Conservation (phyloP, 1,284 basidiomycete genomes). For the Sporisorium reilianum region DNA sequence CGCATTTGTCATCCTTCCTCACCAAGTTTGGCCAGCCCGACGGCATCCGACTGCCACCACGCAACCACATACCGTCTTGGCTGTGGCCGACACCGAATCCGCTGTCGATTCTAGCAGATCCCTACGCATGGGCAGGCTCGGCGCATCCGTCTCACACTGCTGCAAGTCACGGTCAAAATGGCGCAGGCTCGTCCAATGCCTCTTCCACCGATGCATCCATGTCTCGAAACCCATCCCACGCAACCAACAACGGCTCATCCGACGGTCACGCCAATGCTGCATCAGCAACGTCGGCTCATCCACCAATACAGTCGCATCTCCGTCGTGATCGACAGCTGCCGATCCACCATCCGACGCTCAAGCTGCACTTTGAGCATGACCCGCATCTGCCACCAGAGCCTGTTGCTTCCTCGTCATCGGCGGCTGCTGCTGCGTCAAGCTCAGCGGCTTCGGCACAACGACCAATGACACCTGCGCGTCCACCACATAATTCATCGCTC, state of each 20-base stretch:
- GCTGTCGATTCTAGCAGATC: conserved; percentile 34
- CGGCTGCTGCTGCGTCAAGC: conserved; percentile 3
- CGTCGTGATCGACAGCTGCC: conserved; percentile 41
- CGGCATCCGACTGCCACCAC: conserved; percentile 54
- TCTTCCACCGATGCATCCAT: conserved; percentile 1
- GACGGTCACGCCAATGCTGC: conserved; percentile 5
- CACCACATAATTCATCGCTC: conserved; percentile 27
- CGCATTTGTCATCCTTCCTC: conserved; percentile 56
- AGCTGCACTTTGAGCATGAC: conserved; percentile 57
- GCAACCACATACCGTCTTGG: conserved; percentile 57
- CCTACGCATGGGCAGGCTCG: conserved; percentile 36
- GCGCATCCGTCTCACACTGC: conserved; percentile 6
- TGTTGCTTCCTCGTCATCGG: not conserved
- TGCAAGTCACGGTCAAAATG: conserved; percentile 16
- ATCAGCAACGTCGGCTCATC: conserved; percentile 10
- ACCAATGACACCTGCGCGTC: conserved; percentile 29
- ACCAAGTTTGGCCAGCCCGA: conserved; percentile 63
- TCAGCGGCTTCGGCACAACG: conserved; percentile 14
- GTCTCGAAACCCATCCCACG: conserved; percentile 11
- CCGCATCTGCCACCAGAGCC: conserved; percentile 44
- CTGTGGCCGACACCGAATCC: conserved; percentile 54
- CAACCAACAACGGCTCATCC: conserved; percentile 9
- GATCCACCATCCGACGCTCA: conserved; percentile 62
- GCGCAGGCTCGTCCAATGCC: not conserved
- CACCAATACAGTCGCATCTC: conserved; percentile 8